Percentiles rank a stretch among this genome's conserved stretches.
These are phyloP conservation scores for Trichoderma sp. DNA, from an alignment of 2,329 filamentous ascomycete species.

Conservation along the genomic window DNA sequence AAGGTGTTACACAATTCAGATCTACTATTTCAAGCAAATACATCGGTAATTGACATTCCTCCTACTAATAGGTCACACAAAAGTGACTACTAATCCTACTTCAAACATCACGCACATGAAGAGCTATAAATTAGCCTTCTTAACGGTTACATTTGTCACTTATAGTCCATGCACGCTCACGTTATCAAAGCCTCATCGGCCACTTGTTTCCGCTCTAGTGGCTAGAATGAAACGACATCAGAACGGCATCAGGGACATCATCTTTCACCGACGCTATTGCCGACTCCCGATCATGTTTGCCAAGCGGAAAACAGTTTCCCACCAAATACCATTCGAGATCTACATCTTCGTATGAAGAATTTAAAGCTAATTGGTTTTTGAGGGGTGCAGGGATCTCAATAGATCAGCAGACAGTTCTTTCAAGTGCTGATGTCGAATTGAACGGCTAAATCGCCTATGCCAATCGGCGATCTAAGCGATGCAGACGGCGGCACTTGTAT, in stretches of 20 bases:
- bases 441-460: not conserved
- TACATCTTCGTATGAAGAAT: not conserved
- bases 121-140: not conserved
- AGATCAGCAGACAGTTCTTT: not conserved
- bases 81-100: not conserved
- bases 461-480: not conserved
- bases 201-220: not conserved
- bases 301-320: not conserved
- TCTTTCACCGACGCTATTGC: not conserved
- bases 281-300: not conserved
- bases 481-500: too few species aligned
- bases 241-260: not conserved
- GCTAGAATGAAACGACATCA: not conserved
- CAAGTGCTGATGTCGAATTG: not conserved
- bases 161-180: not conserved
- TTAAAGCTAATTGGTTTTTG: not conserved
- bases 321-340: not conserved
- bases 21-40: not conserved
- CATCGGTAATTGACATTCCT: not conserved
- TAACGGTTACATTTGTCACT: not conserved
- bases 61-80: not conserved
- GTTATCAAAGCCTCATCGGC: not conserved
- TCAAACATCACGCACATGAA: not conserved
- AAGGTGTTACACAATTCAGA: not conserved
- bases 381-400: not conserved